Percentiles rank a stretch among this genome's conserved stretches.
Conservation (phyloP, 2,329 filamentous ascomycete species). For the Colletotrichum paranaense region DNA sequence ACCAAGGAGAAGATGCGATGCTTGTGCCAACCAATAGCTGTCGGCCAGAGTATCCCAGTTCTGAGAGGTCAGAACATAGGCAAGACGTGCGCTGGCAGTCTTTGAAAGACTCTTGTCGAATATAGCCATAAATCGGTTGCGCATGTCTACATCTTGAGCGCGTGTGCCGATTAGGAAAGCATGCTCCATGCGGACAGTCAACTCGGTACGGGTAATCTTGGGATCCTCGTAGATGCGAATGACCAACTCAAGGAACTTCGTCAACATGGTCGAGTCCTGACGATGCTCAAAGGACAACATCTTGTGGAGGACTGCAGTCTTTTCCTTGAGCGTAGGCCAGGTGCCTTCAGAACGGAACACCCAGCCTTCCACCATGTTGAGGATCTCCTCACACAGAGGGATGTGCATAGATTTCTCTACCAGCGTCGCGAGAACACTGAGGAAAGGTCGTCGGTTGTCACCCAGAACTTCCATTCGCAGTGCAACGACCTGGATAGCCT, state of each 20-base stretch:
- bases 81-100: constrained; percentile 87
- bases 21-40: constrained; percentile 97
- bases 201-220: constrained; percentile 92
- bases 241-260: constrained; percentile 93
- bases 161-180: constrained; percentile 96
- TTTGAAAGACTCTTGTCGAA: constrained; percentile 96
- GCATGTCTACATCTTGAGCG: constrained; percentile 95
- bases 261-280: constrained; percentile 84
- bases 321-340: constrained; percentile 97
- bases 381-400: constrained; percentile 88
- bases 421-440: constrained; percentile 93
- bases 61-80: constrained; percentile 89
- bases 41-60: constrained; percentile 97
- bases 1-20: constrained; percentile 91
- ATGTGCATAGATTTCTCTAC: constrained; percentile 95
- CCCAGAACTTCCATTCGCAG: constrained; percentile 92
- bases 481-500: constrained; percentile 93
- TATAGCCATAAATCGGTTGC: constrained; percentile 95
- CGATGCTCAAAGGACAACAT: constrained; percentile 96
- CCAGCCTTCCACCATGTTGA: constrained; percentile 95
- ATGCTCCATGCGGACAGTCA: constrained; percentile 97
- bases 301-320: constrained; percentile 98
- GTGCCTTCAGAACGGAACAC: constrained; percentile 95
- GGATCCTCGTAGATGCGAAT: constrained; percentile 98
- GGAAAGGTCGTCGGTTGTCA: constrained; percentile 90